These are phyloP conservation scores for Pseudocercospora cruenta DNA, from an alignment of 2,329 filamentous ascomycete genomes.

Conservation along the genomic window DNA sequence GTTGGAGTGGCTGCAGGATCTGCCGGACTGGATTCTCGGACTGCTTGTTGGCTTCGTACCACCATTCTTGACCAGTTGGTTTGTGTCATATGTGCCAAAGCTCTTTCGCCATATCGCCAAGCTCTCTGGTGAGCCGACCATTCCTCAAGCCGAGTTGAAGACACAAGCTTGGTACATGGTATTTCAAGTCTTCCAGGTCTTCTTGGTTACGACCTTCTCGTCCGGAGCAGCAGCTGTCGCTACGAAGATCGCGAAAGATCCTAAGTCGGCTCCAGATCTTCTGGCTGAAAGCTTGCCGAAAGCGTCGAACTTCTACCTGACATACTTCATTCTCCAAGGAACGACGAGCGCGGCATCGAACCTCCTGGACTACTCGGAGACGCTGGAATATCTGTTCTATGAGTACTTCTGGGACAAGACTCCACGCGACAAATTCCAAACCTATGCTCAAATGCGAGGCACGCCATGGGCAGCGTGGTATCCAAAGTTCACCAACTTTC, in stretches of 20 bases:
- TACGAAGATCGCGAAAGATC: constrained; percentile 39
- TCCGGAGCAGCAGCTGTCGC: constrained; percentile 43
- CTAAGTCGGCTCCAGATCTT: constrained; percentile 36
- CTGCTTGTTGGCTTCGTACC: constrained; percentile 39
- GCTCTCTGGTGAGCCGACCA: constrained; percentile 43
- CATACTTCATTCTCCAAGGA: constrained; percentile 46
- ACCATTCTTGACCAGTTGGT: constrained; percentile 38
- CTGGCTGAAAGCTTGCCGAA: constrained; percentile 43
- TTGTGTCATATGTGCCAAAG: constrained; percentile 41
- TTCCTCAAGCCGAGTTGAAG: constrained; percentile 49
- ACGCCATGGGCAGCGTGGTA: constrained; percentile 52
- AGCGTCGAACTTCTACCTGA: constrained; percentile 47
- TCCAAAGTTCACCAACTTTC: constrained; percentile 52
- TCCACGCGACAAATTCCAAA: constrained; percentile 51
- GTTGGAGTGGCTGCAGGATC: constrained; percentile 36
- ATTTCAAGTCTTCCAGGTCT: constrained; percentile 48
- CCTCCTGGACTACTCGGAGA: constrained; percentile 39
- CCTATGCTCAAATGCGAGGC: constrained; percentile 47
- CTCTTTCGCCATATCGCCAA: constrained; percentile 41
- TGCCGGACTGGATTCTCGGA: constrained; percentile 36
- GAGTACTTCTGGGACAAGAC: constrained; percentile 45
- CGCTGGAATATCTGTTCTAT: constrained; percentile 40
- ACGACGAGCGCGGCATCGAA: constrained; percentile 36
- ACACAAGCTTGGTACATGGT: constrained; percentile 45
- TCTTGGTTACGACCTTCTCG: constrained; percentile 46